These are phyloP conservation scores for Stachybotrys chlorohalonatus DNA, from an alignment of 2,329 filamentous ascomycete genomes.

Conservation along the genomic window DNA sequence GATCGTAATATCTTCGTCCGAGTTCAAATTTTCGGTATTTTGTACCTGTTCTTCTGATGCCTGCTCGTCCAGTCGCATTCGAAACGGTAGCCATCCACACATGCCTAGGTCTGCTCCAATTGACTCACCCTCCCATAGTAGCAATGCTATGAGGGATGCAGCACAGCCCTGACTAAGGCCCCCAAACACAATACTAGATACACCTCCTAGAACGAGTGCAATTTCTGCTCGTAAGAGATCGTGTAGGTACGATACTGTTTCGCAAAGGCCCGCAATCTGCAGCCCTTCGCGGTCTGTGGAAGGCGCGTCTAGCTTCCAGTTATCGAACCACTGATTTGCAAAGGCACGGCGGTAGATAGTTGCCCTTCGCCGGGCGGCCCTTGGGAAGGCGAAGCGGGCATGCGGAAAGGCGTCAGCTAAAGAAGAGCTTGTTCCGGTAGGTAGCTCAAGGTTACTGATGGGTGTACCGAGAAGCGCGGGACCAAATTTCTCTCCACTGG, in stretches of 20 bases:
- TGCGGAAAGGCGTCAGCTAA: constrained; percentile 23
- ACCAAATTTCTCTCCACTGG: constrained; percentile 13
- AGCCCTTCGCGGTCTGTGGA: constrained; percentile 7
- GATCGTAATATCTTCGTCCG: constrained; percentile 1
- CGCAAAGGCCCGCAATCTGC: constrained; percentile 15
- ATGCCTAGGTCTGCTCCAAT: constrained; percentile 26
- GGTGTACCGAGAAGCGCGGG: constrained; percentile 14
- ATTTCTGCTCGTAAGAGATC: constrained; percentile 21
- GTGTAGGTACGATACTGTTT: constrained; percentile 26
- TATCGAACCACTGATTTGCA: constrained; percentile 11
- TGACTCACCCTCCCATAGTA: constrained; percentile 27
- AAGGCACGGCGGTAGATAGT: constrained; percentile 9
- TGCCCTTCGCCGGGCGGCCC: constrained; percentile 20
- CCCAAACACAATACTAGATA: constrained; percentile 29
- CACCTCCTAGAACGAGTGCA: constrained; percentile 17
- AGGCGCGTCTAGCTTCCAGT: not conserved
- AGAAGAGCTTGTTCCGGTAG: not conserved
- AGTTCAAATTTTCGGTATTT: not conserved
- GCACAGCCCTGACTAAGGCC: constrained; percentile 43
- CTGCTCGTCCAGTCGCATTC: constrained; percentile 12
- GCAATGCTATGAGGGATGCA: constrained; percentile 22
- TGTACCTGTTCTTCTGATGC: not conserved
- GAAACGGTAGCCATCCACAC: constrained; percentile 31
- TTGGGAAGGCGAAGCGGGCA: constrained; percentile 37
- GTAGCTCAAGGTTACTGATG: not conserved